phyloP scores from a whole-genome alignment of 2,329 filamentous ascomycete species.

The Emergomyces africanus region DNA sequence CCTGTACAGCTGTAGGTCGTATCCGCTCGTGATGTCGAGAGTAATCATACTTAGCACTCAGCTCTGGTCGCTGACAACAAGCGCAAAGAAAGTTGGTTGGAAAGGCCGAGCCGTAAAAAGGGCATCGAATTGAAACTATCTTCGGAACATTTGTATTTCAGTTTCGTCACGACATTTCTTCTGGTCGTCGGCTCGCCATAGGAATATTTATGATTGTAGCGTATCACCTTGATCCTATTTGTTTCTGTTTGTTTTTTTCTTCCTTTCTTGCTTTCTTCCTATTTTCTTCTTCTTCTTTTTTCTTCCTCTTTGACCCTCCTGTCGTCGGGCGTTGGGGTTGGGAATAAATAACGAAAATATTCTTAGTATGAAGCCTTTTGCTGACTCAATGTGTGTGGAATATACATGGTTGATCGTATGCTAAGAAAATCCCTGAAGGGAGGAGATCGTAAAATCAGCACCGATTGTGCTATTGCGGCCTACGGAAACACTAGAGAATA shows the following conservation, averaged over 20 bases:
- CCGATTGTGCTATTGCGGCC: background rate
- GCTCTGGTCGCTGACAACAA: background rate
- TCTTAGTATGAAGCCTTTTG: background rate
- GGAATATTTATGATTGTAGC: too few species aligned
- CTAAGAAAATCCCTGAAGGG: background rate
- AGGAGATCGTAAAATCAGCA: background rate
- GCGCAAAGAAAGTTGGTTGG: background rate
- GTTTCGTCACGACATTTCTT: background rate
- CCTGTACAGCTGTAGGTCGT: background rate
- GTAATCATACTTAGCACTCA: background rate
- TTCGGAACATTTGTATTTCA: background rate
- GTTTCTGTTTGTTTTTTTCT: background rate
- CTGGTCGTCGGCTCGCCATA: background rate
- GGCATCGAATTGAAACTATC: background rate
- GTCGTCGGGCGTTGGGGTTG: background rate
- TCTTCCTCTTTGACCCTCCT: background rate
- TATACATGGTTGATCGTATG: background rate
- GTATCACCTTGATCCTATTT: background rate
- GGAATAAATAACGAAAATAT: background rate
- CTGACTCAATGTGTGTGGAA: background rate
- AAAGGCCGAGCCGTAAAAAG: background rate
- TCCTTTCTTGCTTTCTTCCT: background rate
- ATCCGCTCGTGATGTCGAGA: background rate
- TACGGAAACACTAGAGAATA: background rate
- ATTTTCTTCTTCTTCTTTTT: background rate